Evolutionary conservation across 345 rosid species (phyloP).

Genomic region (Barbarea vulgaris): DNA sequence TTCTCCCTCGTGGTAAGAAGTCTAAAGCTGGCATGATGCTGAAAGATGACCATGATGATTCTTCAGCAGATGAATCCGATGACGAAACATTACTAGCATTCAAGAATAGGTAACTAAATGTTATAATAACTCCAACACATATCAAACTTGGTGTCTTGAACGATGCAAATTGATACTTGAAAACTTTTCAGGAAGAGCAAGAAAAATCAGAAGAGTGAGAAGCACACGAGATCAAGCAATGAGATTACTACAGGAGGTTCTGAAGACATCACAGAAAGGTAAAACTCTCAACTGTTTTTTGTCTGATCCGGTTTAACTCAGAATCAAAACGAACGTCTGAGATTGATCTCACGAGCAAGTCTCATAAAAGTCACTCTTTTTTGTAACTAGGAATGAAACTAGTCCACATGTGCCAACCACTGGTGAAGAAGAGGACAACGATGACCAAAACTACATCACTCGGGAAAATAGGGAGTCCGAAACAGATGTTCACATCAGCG

Average conservation of each 20-base stretch:
- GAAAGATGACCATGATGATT: conserved; percentile 52
- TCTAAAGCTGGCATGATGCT: conserved; percentile 46
- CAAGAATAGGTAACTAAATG: conserved; percentile 58
- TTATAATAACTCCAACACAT: conserved; percentile 4
- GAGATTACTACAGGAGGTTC: conserved; percentile 26
- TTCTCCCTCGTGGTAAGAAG: conserved; percentile 47
- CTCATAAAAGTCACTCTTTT: neutral
- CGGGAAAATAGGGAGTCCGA: conserved; percentile 7
- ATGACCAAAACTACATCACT: conserved; percentile 18
- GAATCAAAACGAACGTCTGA: neutral
- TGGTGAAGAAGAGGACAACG: conserved; percentile 26
- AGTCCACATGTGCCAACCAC: neutral
- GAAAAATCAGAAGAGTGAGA: conserved; percentile 22
- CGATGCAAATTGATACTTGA: conserved; percentile 4
- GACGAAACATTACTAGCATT: conserved; percentile 68
- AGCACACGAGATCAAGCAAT: conserved; percentile 27
- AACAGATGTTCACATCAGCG: conserved; percentile 29
- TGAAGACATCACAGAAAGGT: conserved; percentile 48
- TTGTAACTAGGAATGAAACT: conserved; percentile 43
- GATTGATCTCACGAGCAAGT: neutral
- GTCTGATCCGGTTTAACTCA: neutral
- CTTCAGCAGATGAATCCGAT: conserved; percentile 47
- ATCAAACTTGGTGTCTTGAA: conserved; percentile 20
- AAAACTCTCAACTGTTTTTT: neutral
- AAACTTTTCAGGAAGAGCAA: conserved; percentile 29